phyloP scores from a whole-genome alignment of 371 early-diverging fungal species.

The Mucor irregularis region DNA sequence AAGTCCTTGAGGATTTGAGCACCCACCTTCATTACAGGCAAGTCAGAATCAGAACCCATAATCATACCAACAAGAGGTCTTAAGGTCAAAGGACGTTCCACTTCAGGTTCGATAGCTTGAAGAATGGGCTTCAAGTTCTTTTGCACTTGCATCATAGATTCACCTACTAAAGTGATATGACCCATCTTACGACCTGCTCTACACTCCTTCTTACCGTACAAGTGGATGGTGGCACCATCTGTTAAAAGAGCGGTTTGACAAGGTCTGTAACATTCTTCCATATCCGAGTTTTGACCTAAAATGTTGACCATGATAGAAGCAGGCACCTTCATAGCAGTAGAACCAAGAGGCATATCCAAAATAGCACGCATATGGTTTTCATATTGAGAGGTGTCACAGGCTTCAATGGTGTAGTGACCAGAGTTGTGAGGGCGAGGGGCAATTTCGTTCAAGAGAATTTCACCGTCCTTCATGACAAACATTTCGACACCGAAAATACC shows the following conservation, averaged over 20 bases:
- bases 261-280: slow-evolving; percentile 63
- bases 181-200: slow-evolving; percentile 95
- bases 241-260: slow-evolving; percentile 69
- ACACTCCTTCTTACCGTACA: slow-evolving; percentile 91
- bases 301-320: slow-evolving; percentile 94
- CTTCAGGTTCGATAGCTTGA: slow-evolving; percentile 59
- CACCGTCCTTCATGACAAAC: slow-evolving; percentile 86
- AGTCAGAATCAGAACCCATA: slow-evolving; percentile 97
- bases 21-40: slow-evolving; percentile 91
- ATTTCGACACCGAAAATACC: slow-evolving; percentile 97
- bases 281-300: slow-evolving; percentile 69
- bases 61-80: slow-evolving; percentile 90
- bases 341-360: slow-evolving; percentile 91
- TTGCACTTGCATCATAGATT: slow-evolving; percentile 74
- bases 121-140: slow-evolving; percentile 65
- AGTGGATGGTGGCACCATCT: slow-evolving; percentile 88
- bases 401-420: slow-evolving; percentile 97
- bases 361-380: slow-evolving; percentile 97
- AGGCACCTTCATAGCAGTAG: slow-evolving; percentile 85
- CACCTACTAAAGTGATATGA: slow-evolving; percentile 91
- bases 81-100: slow-evolving; percentile 45
- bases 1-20: slow-evolving; percentile 85
- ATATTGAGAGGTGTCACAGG: slow-evolving; percentile 94
- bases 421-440: slow-evolving; percentile 99
- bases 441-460: slow-evolving; percentile 91